Conservation (phyloP, 2,329 filamentous ascomycete species). For the Aureobasidium melanogenum region DNA sequence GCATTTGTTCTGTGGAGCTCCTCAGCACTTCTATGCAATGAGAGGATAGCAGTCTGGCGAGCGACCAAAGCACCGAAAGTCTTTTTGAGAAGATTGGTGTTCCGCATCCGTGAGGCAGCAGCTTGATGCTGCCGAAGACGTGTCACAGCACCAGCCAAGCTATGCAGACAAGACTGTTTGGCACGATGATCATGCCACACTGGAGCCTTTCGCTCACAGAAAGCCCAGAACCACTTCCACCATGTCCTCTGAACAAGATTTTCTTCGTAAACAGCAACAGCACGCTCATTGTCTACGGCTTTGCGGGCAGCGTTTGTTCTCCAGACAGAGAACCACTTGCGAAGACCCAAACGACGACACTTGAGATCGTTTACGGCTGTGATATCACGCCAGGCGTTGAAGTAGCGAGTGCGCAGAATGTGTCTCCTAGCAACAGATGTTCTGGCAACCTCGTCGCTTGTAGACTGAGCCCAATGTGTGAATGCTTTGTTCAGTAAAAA, state of each 20-base stretch:
- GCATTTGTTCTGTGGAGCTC: background rate
- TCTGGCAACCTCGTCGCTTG: conserved; percentile 55
- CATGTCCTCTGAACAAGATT: conserved; percentile 26
- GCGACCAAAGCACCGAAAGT: background rate
- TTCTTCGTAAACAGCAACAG: conserved; percentile 24
- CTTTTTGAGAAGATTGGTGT: background rate
- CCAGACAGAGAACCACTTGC: conserved; percentile 49
- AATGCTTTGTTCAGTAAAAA: conserved; percentile 58
- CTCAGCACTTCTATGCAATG: background rate
- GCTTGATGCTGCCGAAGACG: background rate
- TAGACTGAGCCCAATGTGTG: conserved; percentile 58
- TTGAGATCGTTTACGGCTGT: conserved; percentile 52
- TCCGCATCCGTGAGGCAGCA: background rate
- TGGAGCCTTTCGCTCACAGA: conserved; percentile 27
- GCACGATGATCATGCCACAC: conserved; percentile 24
- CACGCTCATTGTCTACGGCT: conserved; percentile 26
- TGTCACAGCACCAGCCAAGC: background rate
- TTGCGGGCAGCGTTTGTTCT: conserved; percentile 33
- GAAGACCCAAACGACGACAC: conserved; percentile 42
- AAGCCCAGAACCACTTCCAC: conserved; percentile 30
- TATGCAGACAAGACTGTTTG: conserved; percentile 14
- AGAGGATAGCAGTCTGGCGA: background rate
- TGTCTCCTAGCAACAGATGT: conserved; percentile 62
- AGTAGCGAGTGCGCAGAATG: conserved; percentile 59
- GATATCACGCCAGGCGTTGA: conserved; percentile 60